phyloP scores from a whole-genome alignment of 192 early-diverging fungal genomes.

The Haplosporangium gracile region DNA sequence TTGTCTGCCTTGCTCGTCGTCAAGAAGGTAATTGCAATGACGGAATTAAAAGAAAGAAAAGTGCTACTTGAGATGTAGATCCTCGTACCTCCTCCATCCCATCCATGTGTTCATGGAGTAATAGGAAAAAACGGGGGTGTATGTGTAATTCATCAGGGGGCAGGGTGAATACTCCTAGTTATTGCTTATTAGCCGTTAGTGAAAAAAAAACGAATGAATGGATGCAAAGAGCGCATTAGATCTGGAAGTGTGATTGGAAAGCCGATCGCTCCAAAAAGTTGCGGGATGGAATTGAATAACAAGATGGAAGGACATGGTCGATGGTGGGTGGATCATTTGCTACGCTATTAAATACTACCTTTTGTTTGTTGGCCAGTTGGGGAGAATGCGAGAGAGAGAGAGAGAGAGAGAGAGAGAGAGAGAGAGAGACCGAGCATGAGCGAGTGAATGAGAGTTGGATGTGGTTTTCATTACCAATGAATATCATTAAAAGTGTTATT shows the following conservation, averaged over 20 bases:
- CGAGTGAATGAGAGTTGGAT: neutral
- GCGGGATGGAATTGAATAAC: conserved; percentile 3
- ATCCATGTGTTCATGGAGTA: neutral
- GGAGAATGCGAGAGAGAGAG: neutral
- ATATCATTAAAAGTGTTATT: neutral
- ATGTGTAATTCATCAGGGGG: neutral
- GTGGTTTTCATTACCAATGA: neutral
- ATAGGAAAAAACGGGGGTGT: neutral
- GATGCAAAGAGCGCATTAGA: neutral
- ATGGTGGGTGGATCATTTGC: neutral
- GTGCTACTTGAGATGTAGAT: conserved; percentile 13
- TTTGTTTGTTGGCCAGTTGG: neutral
- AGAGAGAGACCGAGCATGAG: too few species aligned
- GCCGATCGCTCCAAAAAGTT: neutral
- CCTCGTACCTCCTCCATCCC: neutral
- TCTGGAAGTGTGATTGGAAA: neutral
- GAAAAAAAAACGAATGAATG: neutral
- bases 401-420: too few species aligned
- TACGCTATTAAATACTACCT: neutral
- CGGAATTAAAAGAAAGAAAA: neutral
- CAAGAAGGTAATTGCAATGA: conserved; percentile 64
- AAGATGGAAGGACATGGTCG: neutral
- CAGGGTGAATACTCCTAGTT: neutral
- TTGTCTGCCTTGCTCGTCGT: conserved; percentile 77
- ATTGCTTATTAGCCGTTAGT: neutral